phyloP scores from a whole-genome alignment of 306 rosid genomes.

The Corylus heterophylla region DNA sequence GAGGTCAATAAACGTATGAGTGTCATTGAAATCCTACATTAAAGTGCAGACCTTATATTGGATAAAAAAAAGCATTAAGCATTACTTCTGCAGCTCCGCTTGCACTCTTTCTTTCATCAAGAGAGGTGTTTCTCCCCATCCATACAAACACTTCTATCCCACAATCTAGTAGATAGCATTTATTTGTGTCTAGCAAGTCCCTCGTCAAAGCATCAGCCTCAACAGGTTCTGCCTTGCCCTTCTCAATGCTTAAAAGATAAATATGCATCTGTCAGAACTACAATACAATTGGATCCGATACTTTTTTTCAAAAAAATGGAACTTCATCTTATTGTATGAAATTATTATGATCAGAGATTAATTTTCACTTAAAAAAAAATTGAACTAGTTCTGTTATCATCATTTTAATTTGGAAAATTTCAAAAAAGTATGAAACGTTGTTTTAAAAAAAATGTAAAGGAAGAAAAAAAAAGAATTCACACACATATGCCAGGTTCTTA shows the following conservation, averaged over 20 bases:
- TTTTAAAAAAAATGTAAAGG: background rate
- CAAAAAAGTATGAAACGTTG: conserved; percentile 4
- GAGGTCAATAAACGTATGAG: conserved; percentile 27
- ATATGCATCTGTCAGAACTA: conserved; percentile 31
- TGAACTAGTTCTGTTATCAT: background rate
- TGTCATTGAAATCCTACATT: conserved; percentile 26
- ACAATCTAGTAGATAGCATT: conserved; percentile 86
- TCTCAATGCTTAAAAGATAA: conserved; percentile 63
- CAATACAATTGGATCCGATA: conserved; percentile 16
- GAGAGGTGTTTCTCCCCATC: conserved; percentile 90
- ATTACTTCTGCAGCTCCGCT: conserved; percentile 85
- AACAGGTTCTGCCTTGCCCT: conserved; percentile 66
- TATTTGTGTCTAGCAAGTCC: conserved; percentile 74
- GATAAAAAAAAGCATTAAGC: conserved; percentile 24
- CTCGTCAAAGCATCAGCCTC: conserved; percentile 69
- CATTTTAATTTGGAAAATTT: conserved; percentile 6
- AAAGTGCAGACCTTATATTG: conserved; percentile 21
- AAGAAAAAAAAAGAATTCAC: conserved; percentile 6
- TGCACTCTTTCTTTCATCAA: conserved; percentile 84
- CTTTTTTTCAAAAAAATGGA: conserved; percentile 15
- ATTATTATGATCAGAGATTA: background rate
- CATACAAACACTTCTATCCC: conserved; percentile 84
- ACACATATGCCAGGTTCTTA: background rate
- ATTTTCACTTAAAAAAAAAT: conserved; percentile 14
- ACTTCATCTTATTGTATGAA: conserved; percentile 14